Percentiles rank a stretch among this genome's conserved stretches.
These are phyloP conservation scores for Botrytis aclada DNA, from an alignment of 2,329 filamentous ascomycete species.

Conservation along the genomic window DNA sequence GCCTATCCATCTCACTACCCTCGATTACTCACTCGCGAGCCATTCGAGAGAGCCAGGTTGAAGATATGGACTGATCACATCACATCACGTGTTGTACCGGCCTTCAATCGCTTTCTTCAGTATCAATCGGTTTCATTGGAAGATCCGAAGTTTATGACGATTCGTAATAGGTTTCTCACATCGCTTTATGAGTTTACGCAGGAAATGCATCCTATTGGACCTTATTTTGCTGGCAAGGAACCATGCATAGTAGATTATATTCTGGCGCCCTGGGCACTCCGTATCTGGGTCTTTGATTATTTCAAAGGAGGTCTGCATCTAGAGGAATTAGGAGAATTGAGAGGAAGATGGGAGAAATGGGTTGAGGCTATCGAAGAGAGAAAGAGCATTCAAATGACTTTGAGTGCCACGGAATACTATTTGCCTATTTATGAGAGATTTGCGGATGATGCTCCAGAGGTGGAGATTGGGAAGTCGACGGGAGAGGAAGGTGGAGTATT, in stretches of 20 bases:
- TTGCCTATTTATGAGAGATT: slow-evolving; percentile 66
- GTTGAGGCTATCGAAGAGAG: slow-evolving; percentile 55
- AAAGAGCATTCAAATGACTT: slow-evolving; percentile 63
- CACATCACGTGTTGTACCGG: slow-evolving; percentile 62
- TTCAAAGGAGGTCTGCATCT: slow-evolving; percentile 62
- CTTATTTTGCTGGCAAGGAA: slow-evolving; percentile 64
- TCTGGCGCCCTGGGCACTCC: slow-evolving; percentile 69
- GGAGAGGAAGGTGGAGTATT: slow-evolving; percentile 62
- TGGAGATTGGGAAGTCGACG: slow-evolving; percentile 59
- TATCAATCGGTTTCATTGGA: slow-evolving; percentile 50
- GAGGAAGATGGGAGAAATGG: slow-evolving; percentile 66
- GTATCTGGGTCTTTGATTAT: slow-evolving; percentile 71
- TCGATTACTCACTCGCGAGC: slow-evolving; percentile 56
- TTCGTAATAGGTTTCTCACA: slow-evolving; percentile 55
- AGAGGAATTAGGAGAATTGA: slow-evolving; percentile 48
- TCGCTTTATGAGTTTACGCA: slow-evolving; percentile 58
- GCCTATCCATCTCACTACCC: slow-evolving; percentile 50
- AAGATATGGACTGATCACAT: slow-evolving; percentile 72
- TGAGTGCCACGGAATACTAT: slow-evolving; percentile 66
- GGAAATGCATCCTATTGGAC: slow-evolving; percentile 60
- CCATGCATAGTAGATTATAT: slow-evolving; percentile 69
- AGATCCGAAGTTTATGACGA: slow-evolving; percentile 46
- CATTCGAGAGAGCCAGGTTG: slow-evolving; percentile 62
- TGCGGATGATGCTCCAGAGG: slow-evolving; percentile 62
- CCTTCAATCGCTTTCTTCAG: slow-evolving; percentile 62